Percentiles rank a stretch among this genome's conserved stretches.
phyloP scores from a whole-genome alignment of 129 eudicot species.

The Sambucus nigra region DNA sequence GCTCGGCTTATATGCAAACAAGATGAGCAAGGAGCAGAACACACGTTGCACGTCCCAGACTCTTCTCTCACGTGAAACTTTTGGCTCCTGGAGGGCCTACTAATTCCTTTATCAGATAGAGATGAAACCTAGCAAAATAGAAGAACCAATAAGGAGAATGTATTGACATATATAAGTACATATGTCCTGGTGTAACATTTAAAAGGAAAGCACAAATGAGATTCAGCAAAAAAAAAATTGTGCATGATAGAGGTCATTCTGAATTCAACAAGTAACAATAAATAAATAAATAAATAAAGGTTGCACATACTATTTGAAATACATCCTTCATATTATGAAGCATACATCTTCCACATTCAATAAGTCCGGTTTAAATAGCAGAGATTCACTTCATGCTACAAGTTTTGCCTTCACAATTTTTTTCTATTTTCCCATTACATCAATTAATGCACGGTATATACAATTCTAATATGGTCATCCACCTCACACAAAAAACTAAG shows the following conservation, averaged over 20 bases:
- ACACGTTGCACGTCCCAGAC: conserved; percentile 41
- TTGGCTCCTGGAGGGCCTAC: conserved; percentile 20
- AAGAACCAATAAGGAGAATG: background rate
- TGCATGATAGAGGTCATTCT: background rate
- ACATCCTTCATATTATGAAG: too few species aligned
- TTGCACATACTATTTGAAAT: background rate
- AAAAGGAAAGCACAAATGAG: background rate
- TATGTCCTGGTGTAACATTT: background rate
- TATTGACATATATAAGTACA: background rate
- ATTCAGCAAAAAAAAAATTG: background rate
- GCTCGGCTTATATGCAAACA: conserved; percentile 33
- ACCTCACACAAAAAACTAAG: background rate
- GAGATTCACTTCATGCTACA: background rate
- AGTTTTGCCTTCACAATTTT: background rate
- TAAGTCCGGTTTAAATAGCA: background rate
- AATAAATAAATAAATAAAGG: background rate
- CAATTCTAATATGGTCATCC: background rate
- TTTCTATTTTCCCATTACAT: too few species aligned
- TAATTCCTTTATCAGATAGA: conserved; percentile 25
- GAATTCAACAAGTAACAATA: background rate
- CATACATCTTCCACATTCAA: background rate
- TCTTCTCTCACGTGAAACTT: conserved; percentile 16
- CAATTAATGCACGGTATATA: background rate
- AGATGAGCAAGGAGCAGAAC: conserved; percentile 44
- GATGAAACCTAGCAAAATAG: conserved; percentile 28